Base-by-base conservation (phyloP, 108 stramenopile genomes). In the Aurantiochytrium sp. region DNA sequence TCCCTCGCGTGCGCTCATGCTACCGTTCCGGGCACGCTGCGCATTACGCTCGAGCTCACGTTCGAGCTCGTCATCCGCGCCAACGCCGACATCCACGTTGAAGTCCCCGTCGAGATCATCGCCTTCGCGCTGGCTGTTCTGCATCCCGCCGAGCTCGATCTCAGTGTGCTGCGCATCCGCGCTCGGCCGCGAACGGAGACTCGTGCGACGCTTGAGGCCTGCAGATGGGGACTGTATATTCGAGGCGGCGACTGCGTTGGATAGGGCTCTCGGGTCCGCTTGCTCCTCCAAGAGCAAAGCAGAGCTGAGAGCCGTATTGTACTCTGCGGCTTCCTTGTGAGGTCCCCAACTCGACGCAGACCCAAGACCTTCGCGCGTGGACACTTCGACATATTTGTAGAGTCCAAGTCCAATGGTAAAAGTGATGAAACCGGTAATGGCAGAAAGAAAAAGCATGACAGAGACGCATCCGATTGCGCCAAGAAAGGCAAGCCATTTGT, bases 401-500 rank as follows among this genome's bases (percentile, higher is more conserved):
- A 95, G 92, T 59, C 43, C 83, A 43, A 59, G 60, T 72, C 91
- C 92, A 44, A 94, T 49, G 60, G 72, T 57, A 25, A 93, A 89
- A 19, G 90, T 60, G 87, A 92, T 59, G 44, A 94, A 58, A 6
- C 93, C 92, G 29, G 90, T 55, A 59, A 23, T 44, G 89, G 90
- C 92, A 58, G 44, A 51, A 57, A 94, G 92, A n/a, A 91, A 58
- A 44, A 96, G 92, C 87, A 93, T 94, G 47, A 96, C 89, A 12
- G 89, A 90, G 72, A 95, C 44, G 69, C 95, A 95, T 91, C 94
- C 91, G 29, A 94, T 45, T 72, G 90, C 92, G 59, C 95, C 95
- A 59, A 94, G 58, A n/a, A 95, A 90, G 87, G 92, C 92, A 6
- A 93, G 89, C 44, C 89, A 93, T 95, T 95, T 95, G 92, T 93